Evolutionary conservation across 2,329 filamentous ascomycete species (phyloP), one percentile per base, ranked within the genome.

Genomic region (Pseudocercospora fijiensis): DNA sequence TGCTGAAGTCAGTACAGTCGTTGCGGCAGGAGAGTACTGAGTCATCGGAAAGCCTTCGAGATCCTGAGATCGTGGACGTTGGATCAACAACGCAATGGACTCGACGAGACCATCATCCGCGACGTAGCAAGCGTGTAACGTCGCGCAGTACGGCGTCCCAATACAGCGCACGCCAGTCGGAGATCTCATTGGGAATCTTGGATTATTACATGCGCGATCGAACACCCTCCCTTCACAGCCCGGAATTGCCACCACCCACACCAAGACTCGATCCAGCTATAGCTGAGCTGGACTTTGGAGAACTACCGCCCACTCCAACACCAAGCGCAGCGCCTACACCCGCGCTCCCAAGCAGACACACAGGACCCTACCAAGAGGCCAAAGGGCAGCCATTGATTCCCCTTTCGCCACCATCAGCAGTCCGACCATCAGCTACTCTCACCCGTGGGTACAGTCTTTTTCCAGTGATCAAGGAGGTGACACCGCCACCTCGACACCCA

Each of bases 121-220:
- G 60, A 26, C 60, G 47, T 30, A 63, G 18, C 37, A 43, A 49
- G 24, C 28, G 57, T 20, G 57, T 61, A 37, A 43, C 56, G 2
- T 66, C 69, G 5, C 66, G 65, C 6, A 69, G 66, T 18, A 57
- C 66, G 1, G 37, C 63, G 11, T 72, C 72, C 1, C 65, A 63
- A 49, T 61, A 57, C 58, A 70, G 65, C 33, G 61, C 67, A 7
- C 58, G 66, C 30, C 70, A 70, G 41, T 74, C 72, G 2, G 72
- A 74, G 57, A 69, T 73, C 37, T 74, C 72, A 2, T 67, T 73
- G 16, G 72, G 72, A 6, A 70, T 75, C n/a, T 26, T 74, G 18
- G 73, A 75, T 56, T 74, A 71, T 56, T 74, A 74, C 56, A 70
- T 70, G 6, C 57, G 66, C 20, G 70, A 70, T 20, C 62, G 61